Base-by-base conservation (phyloP, 2,329 filamentous ascomycete species). In the Aphanoascus verrucosus region DNA sequence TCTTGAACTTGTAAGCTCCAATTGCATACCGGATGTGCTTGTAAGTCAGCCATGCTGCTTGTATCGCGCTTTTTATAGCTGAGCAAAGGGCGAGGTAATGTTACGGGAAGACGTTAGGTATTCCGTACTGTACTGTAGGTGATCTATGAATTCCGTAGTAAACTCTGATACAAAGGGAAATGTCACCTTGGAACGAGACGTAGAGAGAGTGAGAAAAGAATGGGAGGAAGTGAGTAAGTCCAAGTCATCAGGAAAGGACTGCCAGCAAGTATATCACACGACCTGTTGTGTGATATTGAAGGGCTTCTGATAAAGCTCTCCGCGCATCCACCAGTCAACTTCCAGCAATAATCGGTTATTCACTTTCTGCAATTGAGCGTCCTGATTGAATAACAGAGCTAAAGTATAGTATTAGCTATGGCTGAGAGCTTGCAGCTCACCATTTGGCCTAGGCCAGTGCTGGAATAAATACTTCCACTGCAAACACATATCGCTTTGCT, bases 221-320 rank as follows among this genome's bases (percentile, higher is more conserved):
- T 3, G 12, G 19, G 40, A 42, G 40, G 34, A 41, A 49, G 19
- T 9, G 8, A 42, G n/a, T 37, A 37, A 2, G 8, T 20, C 23
- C 31, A 12, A 5, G 15, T 5, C 14, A 37, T 37, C 32, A 47
- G 40, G 34, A 32, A 11, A 17, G 23, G 32, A 11, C 2, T 20
- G 28, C 7, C 20, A 15, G 7, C 35, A 19, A 12, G 23, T 43
- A 32, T 43, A 50, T 50, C 48, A 50, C 48, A 43, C 17, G 38
- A 41, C 43, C 40, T 42, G 46, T 50, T 46, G 50, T 45, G 50
- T 34, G 42, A 46, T 46, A 40, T 35, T 32, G 34, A 51, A 44
- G 31, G 38, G 32, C 38, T 40, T 51, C 49, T 20, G 43, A 44
- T 37, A 20, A 40, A 46, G 34, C 17, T 32, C n/a, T 31, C 17